These are phyloP conservation scores for Penicillium chermesinum DNA, from an alignment of 495 filamentous ascomycete species.

Conservation along the genomic window DNA sequence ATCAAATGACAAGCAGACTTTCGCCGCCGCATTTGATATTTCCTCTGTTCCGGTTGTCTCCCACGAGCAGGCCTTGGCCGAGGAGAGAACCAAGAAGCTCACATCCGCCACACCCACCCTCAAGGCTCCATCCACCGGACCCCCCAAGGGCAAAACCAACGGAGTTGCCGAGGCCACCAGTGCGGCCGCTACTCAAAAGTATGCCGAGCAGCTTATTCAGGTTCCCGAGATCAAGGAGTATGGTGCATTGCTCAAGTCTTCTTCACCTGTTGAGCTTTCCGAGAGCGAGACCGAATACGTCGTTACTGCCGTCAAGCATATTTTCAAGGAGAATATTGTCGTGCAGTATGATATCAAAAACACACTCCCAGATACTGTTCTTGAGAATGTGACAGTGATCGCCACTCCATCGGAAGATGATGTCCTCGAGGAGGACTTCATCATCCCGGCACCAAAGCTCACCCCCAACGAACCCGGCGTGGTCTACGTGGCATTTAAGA, in stretches of 20 bases:
- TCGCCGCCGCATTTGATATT: slow-evolving; percentile 82
- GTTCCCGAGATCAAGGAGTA: slow-evolving; percentile 88
- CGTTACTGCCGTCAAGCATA: slow-evolving; percentile 87
- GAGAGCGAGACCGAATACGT: slow-evolving; percentile 98
- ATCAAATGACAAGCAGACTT: slow-evolving; percentile 77
- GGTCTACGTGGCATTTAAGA: slow-evolving; percentile 92
- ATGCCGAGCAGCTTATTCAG: slow-evolving; percentile 76
- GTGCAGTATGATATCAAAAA: slow-evolving; percentile 98
- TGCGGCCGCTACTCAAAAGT: slow-evolving; percentile 76
- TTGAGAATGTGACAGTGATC: slow-evolving; percentile 86
- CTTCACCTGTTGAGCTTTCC: slow-evolving; percentile 78
- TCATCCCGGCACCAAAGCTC: slow-evolving; percentile 80
- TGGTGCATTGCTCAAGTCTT: slow-evolving; percentile 85
- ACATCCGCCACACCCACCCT: slow-evolving; percentile 87
- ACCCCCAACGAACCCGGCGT: slow-evolving; percentile 79
- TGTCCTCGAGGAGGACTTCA: slow-evolving; percentile 78
- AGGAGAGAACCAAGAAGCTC: slow-evolving; percentile 94
- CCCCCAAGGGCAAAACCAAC: slow-evolving; percentile 63
- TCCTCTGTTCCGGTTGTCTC: slow-evolving; percentile 89
- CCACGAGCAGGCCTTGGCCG: slow-evolving; percentile 93
- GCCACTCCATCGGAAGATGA: slow-evolving; percentile 83
- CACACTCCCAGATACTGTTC: slow-evolving; percentile 81
- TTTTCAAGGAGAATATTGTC: slow-evolving; percentile 95
- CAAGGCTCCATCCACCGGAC: slow-evolving; percentile 82
- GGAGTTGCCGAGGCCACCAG: slow-evolving; percentile 71